A percentile compares a stretch with the other conserved stretches of the same genome.
phyloP scores from a whole-genome alignment of 2,329 filamentous ascomycete species.

The Fonsecaea pedrosoi region DNA sequence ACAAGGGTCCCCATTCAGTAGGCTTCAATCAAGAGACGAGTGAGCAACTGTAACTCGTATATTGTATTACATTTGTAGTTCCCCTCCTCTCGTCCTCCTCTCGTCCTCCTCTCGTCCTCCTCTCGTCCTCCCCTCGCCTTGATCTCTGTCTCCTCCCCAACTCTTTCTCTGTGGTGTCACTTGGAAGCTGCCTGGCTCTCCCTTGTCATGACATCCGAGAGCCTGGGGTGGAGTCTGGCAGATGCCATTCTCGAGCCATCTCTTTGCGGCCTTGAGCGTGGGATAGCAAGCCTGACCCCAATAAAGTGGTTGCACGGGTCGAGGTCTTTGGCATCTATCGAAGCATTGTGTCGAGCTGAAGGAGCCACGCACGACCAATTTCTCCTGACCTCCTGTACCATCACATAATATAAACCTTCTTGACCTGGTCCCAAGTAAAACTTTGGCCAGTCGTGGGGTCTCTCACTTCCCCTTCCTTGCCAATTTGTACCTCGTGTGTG shows the following conservation, averaged over 20 bases:
- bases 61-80: not conserved
- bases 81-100: not conserved
- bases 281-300: not conserved
- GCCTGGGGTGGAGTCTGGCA: too few species aligned
- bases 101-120: too few species aligned
- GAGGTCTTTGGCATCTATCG: not conserved
- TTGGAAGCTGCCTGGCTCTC: too few species aligned
- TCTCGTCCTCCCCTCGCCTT: not conserved
- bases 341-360: not conserved
- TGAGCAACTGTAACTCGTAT: not conserved
- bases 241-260: not conserved
- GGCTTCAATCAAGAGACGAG: too few species aligned
- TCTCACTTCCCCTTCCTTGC: conserved; percentile 66
- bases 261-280: not conserved
- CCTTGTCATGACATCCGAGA: too few species aligned
- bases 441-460: conserved; percentile 79
- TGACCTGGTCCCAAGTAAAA: conserved; percentile 67
- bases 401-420: conserved; percentile 90
- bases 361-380: not conserved
- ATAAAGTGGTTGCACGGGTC: not conserved
- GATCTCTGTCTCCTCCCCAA: not conserved
- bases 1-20: too few species aligned
- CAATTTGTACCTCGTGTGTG: conserved; percentile 31
- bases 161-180: not conserved
- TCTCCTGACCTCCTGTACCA: not conserved